Percentiles rank a stretch among this genome's conserved stretches.
Conservation (phyloP, 257 asterid genomes). For the Galeopsis tetrahit region DNA sequence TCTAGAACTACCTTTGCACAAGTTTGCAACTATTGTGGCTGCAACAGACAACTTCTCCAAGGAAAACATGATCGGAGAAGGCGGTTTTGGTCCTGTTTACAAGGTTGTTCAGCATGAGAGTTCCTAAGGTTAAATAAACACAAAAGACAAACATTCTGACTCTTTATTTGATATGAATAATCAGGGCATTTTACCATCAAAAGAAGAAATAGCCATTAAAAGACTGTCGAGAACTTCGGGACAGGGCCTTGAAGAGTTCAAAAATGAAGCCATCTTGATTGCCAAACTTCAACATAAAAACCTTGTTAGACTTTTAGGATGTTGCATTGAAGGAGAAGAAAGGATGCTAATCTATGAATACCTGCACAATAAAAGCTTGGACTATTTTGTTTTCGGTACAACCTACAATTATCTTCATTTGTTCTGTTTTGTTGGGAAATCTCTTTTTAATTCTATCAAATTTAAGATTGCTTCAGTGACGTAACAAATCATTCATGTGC, state of each 20-base stretch:
- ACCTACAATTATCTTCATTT: background rate
- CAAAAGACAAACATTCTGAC: background rate
- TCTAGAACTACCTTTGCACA: constrained; percentile 39
- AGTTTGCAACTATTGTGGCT: background rate
- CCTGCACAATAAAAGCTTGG: constrained; percentile 39
- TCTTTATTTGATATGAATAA: background rate
- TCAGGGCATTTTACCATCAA: background rate
- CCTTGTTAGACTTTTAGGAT: background rate
- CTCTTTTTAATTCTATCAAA: background rate
- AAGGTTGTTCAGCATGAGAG: background rate
- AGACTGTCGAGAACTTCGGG: background rate
- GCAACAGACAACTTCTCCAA: background rate
- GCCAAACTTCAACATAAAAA: background rate
- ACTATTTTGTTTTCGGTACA: constrained; percentile 46
- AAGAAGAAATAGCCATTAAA: constrained; percentile 37
- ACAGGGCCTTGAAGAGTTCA: background rate
- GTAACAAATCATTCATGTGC: too few species aligned
- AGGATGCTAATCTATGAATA: background rate
- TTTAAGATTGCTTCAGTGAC: too few species aligned
- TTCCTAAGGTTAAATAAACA: too few species aligned
- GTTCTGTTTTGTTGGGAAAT: background rate
- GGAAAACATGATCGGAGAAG: constrained; percentile 37
- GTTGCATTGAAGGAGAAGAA: constrained; percentile 2
- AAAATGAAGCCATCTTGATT: background rate
- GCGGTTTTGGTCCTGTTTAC: background rate